phyloP scores from a whole-genome alignment of 148 eudicot genomes.

The Rhododendron simsii region DNA sequence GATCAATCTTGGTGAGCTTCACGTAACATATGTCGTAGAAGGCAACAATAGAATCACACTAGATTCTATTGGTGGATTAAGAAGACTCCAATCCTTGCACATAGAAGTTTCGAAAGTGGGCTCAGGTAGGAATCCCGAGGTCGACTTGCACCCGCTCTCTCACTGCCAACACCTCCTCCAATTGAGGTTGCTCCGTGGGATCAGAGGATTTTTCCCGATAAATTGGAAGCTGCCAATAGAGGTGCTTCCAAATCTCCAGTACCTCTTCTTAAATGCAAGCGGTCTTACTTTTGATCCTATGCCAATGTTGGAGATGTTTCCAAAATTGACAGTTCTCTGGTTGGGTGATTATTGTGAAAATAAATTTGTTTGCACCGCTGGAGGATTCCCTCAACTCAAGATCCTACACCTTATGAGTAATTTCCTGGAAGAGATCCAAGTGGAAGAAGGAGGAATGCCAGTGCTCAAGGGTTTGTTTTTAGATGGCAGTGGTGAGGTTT shows the following conservation, averaged over 20 bases:
- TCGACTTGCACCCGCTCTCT: not conserved
- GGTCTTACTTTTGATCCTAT: not conserved
- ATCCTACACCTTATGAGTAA: too few species aligned
- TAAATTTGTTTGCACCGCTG: too few species aligned
- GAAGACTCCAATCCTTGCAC: not conserved
- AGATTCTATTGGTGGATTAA: not conserved
- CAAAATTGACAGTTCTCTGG: too few species aligned
- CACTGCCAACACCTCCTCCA: not conserved
- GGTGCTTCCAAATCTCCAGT: too few species aligned
- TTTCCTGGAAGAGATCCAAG: not conserved
- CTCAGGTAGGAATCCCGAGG: not conserved
- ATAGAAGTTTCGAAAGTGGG: too few species aligned
- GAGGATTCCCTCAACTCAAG: too few species aligned
- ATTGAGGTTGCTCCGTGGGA: not conserved
- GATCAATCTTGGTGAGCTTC: too few species aligned
- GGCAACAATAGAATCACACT: not conserved
- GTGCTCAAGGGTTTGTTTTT: not conserved
- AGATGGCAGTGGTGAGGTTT: too few species aligned
- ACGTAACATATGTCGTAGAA: not conserved
- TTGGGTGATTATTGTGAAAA: too few species aligned
- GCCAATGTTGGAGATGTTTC: not conserved
- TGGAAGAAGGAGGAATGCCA: constrained; percentile 8
- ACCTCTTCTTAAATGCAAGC: not conserved
- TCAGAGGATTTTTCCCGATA: not conserved
- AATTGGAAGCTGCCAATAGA: too few species aligned